Conservation (phyloP, 108 stramenopile species). For the Epipyxis sp. region DNA sequence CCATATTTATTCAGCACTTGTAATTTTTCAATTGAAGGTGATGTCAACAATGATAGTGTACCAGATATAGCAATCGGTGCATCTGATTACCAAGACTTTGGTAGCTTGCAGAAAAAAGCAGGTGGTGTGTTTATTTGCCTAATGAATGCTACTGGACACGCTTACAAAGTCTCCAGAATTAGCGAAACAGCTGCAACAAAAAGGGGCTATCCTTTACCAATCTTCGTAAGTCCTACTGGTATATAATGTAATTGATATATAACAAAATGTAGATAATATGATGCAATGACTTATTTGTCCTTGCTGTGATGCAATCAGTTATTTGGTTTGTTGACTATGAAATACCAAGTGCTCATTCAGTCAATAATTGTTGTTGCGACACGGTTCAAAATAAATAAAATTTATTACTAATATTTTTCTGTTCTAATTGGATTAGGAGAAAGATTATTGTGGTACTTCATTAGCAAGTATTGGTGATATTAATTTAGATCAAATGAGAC, state of each 20-base stretch:
- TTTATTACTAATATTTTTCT: too few species aligned
- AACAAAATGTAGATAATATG: too few species aligned
- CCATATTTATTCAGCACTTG: too few species aligned
- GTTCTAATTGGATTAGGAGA: background rate
- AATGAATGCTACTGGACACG: background rate
- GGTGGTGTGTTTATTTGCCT: background rate
- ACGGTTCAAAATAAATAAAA: too few species aligned
- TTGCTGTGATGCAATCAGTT: too few species aligned
- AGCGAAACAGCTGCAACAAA: background rate
- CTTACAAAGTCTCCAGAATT: background rate
- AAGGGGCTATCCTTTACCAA: background rate
- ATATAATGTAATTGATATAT: too few species aligned
- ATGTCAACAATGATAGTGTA: slow-evolving; percentile 14
- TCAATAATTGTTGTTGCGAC: too few species aligned
- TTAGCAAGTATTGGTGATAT: slow-evolving; percentile 15
- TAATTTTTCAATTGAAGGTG: too few species aligned
- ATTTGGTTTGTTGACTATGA: too few species aligned
- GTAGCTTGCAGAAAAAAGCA: background rate
- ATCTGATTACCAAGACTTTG: background rate
- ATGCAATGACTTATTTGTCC: too few species aligned
- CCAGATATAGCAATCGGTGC: slow-evolving; percentile 9
- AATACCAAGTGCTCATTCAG: too few species aligned
- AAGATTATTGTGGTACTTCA: background rate
- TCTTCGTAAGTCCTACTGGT: background rate
- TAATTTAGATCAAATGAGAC: background rate